Evolutionary conservation across 1,284 basidiomycete genomes (phyloP), one percentile per base, ranked within the genome.

Genomic region (Ustilago bromivora): DNA sequence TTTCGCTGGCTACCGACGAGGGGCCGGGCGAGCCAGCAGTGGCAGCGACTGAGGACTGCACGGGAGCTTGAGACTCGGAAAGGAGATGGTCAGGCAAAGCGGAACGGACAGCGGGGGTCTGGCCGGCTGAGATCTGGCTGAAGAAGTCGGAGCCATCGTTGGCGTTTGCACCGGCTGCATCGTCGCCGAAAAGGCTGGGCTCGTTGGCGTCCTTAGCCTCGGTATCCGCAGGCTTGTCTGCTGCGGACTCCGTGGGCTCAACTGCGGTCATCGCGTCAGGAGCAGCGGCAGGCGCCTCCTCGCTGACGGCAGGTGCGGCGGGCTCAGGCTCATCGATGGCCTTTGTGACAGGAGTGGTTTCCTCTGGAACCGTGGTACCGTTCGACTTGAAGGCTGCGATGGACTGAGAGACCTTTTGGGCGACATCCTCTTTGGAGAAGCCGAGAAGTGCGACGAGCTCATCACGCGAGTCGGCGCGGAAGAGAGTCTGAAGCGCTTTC

Each of bases 401-500:
- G 3, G 95, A 94, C 75, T 93, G 92, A 17, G 91, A 90, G 13
- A 98, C 94, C 73, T 92, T 92, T 2, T 89, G 88, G 3, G 92
- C 92, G 15, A 97, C 91, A 77, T 96, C 94, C 32, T 90, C 90
- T 87, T 96, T 96, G 11, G 94, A 95, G 87, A 97, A 98, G 0
- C 96, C 96, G 28, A 99, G 90, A 1, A 98, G 88, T 1, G 92
- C 92, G 54, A 99, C 92, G 12, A 99, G 89, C 86, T 98, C 95
- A 41, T 96, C 94, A 66, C 93, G 89, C 15, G 93, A 94, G 86
- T 96, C 91, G 0, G 95, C 92, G 76, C 91, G 91, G 90, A 98
- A 98, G 36, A 99, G 88, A 69, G 94, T 94, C 68, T 92, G 88
- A 23, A 98, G 88, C 3, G 95, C 93, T 85, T 93, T 96, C 96